These are phyloP conservation scores for Ustilago loliicola DNA, from an alignment of 1,284 basidiomycete species.

Conservation along the genomic window DNA sequence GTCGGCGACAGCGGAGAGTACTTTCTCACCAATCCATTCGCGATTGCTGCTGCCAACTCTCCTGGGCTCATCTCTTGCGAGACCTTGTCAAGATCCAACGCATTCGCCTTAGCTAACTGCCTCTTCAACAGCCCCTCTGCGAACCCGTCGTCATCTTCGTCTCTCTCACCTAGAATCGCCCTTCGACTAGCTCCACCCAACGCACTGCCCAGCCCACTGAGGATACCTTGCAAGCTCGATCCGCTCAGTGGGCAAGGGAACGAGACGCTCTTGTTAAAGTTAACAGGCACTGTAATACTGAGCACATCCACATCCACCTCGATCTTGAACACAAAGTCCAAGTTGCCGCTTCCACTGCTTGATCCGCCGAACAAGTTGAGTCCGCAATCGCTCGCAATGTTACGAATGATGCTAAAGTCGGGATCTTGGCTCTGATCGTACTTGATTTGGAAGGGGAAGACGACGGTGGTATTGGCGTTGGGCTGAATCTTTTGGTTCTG, in stretches of 20 bases:
- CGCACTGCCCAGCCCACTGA: conserved; percentile 22
- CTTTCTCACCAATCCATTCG: conserved; percentile 29
- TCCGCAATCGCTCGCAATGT: conserved; percentile 80
- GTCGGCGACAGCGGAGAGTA: conserved; percentile 15
- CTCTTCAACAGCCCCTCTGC: conserved; percentile 17
- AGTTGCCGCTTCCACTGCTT: conserved; percentile 63
- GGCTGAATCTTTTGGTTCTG: conserved; percentile 77
- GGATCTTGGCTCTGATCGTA: conserved; percentile 79
- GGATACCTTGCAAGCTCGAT: conserved; percentile 25
- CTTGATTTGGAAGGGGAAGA: conserved; percentile 82
- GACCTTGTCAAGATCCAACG: conserved; percentile 19
- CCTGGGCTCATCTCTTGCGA: conserved; percentile 28
- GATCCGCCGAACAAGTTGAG: conserved; percentile 36
- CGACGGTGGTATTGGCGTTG: conserved; percentile 79
- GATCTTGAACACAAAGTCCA: conserved; percentile 55
- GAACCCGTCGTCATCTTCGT: neutral
- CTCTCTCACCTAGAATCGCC: conserved; percentile 3
- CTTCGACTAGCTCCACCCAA: conserved; percentile 14
- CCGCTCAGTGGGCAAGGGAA: conserved; percentile 52
- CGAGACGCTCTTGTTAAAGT: conserved; percentile 43
- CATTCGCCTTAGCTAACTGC: conserved; percentile 24
- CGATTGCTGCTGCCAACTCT: conserved; percentile 34
- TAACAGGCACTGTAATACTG: conserved; percentile 52
- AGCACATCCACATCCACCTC: conserved; percentile 54
- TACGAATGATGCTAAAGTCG: conserved; percentile 76